Evolutionary conservation across 495 filamentous ascomycete genomes (phyloP).

Genomic region (Niebla homalea): DNA sequence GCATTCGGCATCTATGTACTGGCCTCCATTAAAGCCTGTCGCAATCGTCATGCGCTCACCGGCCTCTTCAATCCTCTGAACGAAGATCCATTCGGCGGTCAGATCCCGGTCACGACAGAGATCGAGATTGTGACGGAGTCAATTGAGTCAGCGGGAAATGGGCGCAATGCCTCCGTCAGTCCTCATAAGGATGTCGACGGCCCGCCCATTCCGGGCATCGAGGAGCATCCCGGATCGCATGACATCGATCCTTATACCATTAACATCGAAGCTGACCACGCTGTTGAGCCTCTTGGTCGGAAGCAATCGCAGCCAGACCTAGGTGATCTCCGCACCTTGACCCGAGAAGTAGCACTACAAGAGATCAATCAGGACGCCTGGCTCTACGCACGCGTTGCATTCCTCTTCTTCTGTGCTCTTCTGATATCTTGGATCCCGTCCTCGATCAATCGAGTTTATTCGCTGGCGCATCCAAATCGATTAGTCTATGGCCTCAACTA

Average conservation of each 20-base stretch:
- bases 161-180: background rate
- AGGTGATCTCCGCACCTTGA: conserved; percentile 9
- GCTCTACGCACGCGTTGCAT: conserved; percentile 71
- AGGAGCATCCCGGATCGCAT: background rate
- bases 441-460: conserved; percentile 64
- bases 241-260: conserved; percentile 10
- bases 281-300: background rate
- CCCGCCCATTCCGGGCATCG: background rate
- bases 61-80: conserved; percentile 31
- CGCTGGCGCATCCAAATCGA: conserved; percentile 40
- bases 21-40: conserved; percentile 58
- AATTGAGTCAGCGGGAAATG: background rate
- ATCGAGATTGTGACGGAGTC: conserved; percentile 24
- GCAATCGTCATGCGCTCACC: conserved; percentile 32
- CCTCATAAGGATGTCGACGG: background rate
- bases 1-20: conserved; percentile 64
- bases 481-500: conserved; percentile 50
- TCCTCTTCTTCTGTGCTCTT: conserved; percentile 75
- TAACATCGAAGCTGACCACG: conserved; percentile 11
- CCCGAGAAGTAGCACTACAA: conserved; percentile 15
- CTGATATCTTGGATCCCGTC: conserved; percentile 79
- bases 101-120: conserved; percentile 46
- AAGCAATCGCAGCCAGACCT: conserved; percentile 6
- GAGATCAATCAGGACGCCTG: conserved; percentile 39
- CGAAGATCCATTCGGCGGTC: conserved; percentile 36